phyloP scores from a whole-genome alignment of 306 rosid genomes.

The Morella rubra region DNA sequence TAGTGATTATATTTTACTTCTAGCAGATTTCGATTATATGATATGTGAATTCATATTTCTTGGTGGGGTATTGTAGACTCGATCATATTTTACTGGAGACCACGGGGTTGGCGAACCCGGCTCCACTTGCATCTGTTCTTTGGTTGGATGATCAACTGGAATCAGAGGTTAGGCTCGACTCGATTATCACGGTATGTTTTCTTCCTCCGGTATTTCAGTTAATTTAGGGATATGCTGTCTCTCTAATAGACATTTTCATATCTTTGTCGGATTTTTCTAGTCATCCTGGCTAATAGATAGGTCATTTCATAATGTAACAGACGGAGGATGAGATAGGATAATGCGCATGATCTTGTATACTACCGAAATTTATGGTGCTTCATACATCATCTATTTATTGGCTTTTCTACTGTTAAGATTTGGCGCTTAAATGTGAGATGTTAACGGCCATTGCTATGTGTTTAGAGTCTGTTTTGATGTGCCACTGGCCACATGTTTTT shows the following conservation, averaged over 20 bases:
- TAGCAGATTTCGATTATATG: not conserved
- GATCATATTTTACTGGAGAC: slow-evolving; percentile 97
- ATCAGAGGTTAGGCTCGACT: slow-evolving; percentile 80
- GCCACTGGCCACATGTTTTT: not conserved
- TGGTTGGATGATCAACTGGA: slow-evolving; percentile 98
- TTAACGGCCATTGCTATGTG: not conserved
- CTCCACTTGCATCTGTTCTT: slow-evolving; percentile 90
- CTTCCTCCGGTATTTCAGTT: slow-evolving; percentile 3
- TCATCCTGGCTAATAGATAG: not conserved
- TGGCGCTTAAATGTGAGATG: not conserved
- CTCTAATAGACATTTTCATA: not conserved
- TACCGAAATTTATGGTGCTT: too few relatives aligned
- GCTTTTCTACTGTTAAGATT: too few relatives aligned
- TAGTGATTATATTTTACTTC: not conserved
- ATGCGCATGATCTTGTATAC: too few relatives aligned
- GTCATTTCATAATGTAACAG: not conserved
- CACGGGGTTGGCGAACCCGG: slow-evolving; percentile 97
- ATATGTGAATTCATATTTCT: not conserved
- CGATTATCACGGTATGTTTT: slow-evolving; percentile 78
- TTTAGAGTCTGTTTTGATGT: not conserved
- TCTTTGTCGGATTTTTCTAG: not conserved
- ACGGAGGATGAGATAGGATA: too few relatives aligned
- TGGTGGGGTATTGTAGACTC: slow-evolving; percentile 44
- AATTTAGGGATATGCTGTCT: not conserved
- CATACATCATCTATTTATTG: not conserved